Conservation (phyloP, 2,329 filamentous ascomycete genomes). For the Neurospora crassa region DNA sequence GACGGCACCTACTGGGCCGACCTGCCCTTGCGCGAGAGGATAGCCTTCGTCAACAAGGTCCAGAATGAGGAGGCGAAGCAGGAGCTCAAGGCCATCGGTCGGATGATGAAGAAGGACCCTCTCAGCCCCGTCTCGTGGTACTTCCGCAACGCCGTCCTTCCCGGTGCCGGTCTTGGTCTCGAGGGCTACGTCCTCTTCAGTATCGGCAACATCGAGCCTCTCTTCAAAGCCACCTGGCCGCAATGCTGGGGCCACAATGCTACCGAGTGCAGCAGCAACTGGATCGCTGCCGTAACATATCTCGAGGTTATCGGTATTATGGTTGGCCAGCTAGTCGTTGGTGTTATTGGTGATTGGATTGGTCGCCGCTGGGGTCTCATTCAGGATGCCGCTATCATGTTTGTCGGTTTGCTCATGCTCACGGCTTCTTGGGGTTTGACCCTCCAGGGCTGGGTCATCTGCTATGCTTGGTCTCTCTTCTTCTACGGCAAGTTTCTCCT, state of each 20-base stretch:
- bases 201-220: constrained; percentile 81
- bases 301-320: constrained; percentile 94
- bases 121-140: constrained; percentile 79
- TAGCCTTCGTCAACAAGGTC: constrained; percentile 66
- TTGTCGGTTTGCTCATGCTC: constrained; percentile 83
- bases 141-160: constrained; percentile 81
- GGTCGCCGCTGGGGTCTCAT: constrained; percentile 93
- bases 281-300: constrained; percentile 79
- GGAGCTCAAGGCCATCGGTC: constrained; percentile 59
- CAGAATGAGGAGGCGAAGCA: constrained; percentile 59
- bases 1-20: constrained; percentile 93
- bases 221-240: constrained; percentile 69
- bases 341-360: constrained; percentile 62
- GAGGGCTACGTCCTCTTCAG: constrained; percentile 97
- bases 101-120: constrained; percentile 80
- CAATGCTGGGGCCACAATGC: constrained; percentile 61
- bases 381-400: constrained; percentile 92
- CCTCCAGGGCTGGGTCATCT: constrained; percentile 91
- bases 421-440: constrained; percentile 82
- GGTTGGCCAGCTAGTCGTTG: constrained; percentile 80
- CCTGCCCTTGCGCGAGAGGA: constrained; percentile 57
- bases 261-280: constrained; percentile 63
- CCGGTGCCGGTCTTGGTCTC: constrained; percentile 82
- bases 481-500: constrained; percentile 57
- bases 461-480: constrained; percentile 91